Evolutionary conservation across 495 filamentous ascomycete genomes (phyloP).

Genomic region (Trichoderma erinaceum): DNA sequence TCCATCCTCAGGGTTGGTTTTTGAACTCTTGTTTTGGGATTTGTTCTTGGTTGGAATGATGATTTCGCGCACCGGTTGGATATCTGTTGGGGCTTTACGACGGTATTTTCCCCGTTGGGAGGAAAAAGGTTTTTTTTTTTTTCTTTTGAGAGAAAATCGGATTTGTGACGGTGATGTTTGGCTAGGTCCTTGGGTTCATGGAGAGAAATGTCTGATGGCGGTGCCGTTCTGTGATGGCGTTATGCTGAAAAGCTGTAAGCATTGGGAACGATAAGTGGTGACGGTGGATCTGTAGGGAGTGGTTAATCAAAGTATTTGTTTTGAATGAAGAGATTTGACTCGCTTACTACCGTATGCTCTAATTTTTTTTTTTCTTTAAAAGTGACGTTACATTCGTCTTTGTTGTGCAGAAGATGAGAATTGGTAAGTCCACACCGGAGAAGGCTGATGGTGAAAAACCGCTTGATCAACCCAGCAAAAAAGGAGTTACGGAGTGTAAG

Average conservation of each 20-base stretch:
- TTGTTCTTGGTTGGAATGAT: conserved; percentile 4
- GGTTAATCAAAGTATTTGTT: neutral
- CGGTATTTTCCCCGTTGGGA: neutral
- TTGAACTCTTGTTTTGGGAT: neutral
- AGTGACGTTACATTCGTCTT: neutral
- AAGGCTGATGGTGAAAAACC: neutral
- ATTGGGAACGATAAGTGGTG: neutral
- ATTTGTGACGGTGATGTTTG: neutral
- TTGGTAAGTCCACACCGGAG: no score
- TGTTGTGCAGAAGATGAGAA: no score
- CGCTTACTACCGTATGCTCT: no score
- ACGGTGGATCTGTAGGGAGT: neutral
- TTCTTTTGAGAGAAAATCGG: neutral
- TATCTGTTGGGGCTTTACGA: neutral
- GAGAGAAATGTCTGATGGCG: neutral
- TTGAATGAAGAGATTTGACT: neutral
- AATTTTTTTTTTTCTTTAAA: neutral
- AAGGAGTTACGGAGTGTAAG: neutral
- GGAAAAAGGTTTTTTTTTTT: neutral
- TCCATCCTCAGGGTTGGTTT: neutral
- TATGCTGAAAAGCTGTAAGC: neutral
- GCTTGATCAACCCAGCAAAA: neutral
- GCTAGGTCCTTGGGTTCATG: neutral
- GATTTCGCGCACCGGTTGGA: conserved; percentile 3
- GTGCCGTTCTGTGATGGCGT: neutral